Conservation (phyloP, 495 filamentous ascomycete species). For the Aspergillus sclerotioniger region DNA sequence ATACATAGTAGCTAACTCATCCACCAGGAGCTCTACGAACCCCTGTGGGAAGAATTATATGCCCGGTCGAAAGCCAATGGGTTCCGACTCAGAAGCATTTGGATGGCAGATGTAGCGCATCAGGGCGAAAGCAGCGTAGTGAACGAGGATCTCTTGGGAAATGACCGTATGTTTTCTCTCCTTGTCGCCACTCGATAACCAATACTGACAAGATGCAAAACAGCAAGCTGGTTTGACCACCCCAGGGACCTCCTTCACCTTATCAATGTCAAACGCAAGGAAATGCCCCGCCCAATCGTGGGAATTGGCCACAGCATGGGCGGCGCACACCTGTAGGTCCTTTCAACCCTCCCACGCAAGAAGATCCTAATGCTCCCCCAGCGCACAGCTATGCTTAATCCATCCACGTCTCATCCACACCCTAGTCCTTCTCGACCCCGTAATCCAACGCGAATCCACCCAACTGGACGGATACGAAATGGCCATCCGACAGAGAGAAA, state of each 20-base stretch:
- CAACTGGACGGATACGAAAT: conserved; percentile 30
- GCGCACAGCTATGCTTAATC: conserved; percentile 60
- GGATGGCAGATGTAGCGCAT: conserved; percentile 79
- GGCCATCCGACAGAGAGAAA: conserved; percentile 21
- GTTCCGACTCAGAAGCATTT: conserved; percentile 75
- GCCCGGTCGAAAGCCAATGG: conserved; percentile 48
- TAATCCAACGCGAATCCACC: conserved; percentile 57
- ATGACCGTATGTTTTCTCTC: conserved; percentile 63
- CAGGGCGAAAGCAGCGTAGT: conserved; percentile 73
- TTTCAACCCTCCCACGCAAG: background rate
- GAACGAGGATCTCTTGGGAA: conserved; percentile 71
- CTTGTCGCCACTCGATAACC: background rate
- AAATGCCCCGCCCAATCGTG: conserved; percentile 86
- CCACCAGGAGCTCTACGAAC: conserved; percentile 77
- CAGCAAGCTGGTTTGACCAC: conserved; percentile 83
- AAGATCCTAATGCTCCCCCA: conserved; percentile 20
- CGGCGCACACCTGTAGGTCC: conserved; percentile 59
- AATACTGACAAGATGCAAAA: conserved; percentile 10
- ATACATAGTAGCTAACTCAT: background rate
- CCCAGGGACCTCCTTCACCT: conserved; percentile 83
- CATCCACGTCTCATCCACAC: conserved; percentile 80
- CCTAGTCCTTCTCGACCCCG: conserved; percentile 78
- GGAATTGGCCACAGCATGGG: conserved; percentile 92
- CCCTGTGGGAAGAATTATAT: conserved; percentile 78
- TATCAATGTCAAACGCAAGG: conserved; percentile 75